phyloP scores from a whole-genome alignment of 2,329 filamentous ascomycete genomes.

The Cladophialophora carrionii region DNA sequence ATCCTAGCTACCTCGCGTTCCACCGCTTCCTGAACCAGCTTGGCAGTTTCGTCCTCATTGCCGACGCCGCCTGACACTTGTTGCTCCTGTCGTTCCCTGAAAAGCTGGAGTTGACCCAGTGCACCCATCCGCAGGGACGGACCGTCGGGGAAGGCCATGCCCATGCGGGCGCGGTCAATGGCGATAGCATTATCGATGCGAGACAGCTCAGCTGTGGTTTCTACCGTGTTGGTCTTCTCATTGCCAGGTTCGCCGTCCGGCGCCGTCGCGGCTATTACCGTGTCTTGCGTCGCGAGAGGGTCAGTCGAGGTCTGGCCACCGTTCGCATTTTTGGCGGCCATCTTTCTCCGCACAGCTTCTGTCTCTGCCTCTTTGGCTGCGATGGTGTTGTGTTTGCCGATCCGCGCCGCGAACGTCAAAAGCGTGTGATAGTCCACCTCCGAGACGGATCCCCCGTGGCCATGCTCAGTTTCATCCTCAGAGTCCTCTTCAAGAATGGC shows the following conservation, averaged over 20 bases:
- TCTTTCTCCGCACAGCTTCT: constrained; percentile 35
- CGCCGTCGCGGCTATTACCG: too few species aligned
- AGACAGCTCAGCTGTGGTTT: constrained; percentile 27
- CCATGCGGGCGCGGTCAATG: constrained; percentile 47
- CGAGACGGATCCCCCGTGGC: constrained; percentile 36
- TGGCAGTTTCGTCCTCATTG: constrained; percentile 52
- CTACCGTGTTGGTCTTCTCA: constrained; percentile 21
- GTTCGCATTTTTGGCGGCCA: constrained; percentile 25
- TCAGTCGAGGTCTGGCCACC: neutral
- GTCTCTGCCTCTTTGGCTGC: constrained; percentile 50
- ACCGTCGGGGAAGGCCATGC: constrained; percentile 52
- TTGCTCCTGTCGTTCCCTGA: constrained; percentile 57
- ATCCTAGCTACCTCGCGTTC: constrained; percentile 50
- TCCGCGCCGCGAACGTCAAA: constrained; percentile 51
- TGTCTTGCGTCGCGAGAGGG: neutral
- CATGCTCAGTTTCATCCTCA: constrained; percentile 39
- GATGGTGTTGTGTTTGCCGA: constrained; percentile 53
- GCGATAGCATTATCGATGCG: constrained; percentile 43
- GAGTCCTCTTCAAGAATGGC: constrained; percentile 34
- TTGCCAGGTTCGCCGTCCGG: constrained; percentile 3
- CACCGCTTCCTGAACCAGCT: constrained; percentile 45
- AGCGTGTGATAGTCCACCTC: constrained; percentile 51
- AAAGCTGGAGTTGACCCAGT: constrained; percentile 51
- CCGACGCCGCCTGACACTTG: neutral
- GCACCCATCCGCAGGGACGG: constrained; percentile 51